Evolutionary conservation across 192 early-diverging fungal species (phyloP).

Genomic region (Ambispora gerdemannii): DNA sequence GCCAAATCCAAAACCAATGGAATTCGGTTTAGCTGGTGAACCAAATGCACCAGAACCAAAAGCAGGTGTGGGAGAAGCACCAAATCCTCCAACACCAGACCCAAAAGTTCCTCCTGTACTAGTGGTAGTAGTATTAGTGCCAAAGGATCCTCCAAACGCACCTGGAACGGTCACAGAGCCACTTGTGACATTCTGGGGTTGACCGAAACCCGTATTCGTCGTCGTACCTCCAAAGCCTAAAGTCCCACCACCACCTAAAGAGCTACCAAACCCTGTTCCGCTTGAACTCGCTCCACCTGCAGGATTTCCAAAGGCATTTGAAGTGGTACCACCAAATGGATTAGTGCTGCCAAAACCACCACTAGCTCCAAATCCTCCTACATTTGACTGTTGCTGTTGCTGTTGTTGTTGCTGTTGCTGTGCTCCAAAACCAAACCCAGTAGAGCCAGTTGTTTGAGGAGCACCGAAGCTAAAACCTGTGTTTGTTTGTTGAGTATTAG

Average conservation of each 20-base stretch:
- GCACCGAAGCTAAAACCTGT: no score
- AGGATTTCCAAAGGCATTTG: background rate
- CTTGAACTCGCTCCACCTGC: background rate
- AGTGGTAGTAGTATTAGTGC: background rate
- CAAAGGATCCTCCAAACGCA: slow-evolving; percentile 14
- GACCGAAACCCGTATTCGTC: background rate
- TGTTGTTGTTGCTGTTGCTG: no score
- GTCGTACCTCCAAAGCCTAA: background rate
- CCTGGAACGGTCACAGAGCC: background rate
- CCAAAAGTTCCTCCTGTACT: background rate
- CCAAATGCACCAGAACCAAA: background rate
- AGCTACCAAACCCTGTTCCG: background rate
- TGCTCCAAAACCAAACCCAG: background rate
- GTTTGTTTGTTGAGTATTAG: no score
- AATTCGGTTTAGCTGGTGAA: background rate
- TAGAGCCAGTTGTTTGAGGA: no score
- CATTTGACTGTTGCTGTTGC: background rate
- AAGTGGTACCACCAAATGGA: background rate
- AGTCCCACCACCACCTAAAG: background rate
- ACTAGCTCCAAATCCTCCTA: background rate
- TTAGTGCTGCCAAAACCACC: background rate
- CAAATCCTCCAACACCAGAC: background rate
- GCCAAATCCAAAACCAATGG: background rate
- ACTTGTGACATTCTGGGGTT: background rate
- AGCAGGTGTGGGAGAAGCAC: background rate